Percentiles rank a stretch among this genome's conserved stretches.
Evolutionary conservation across 2,329 filamentous ascomycete species (phyloP).

Genomic region (Arthrobotrys entomopaga): DNA sequence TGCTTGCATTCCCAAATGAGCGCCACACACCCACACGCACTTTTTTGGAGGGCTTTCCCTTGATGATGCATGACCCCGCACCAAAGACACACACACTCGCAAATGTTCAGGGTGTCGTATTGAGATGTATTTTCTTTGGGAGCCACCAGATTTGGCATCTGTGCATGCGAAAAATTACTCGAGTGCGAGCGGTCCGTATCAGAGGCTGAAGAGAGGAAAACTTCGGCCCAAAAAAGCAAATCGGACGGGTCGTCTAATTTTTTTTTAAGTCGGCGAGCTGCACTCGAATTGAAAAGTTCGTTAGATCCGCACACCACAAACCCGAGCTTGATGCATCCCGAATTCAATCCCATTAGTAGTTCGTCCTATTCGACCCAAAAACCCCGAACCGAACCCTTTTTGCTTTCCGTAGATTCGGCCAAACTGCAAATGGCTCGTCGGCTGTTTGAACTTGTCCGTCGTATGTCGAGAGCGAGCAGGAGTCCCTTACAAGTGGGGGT

Average conservation of each 20-base stretch:
- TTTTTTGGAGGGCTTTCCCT: constrained; percentile 23
- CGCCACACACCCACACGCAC: constrained; percentile 39
- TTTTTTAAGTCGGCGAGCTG: constrained; percentile 52
- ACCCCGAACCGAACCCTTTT: constrained; percentile 48
- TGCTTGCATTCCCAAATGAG: constrained; percentile 44
- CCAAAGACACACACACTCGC: constrained; percentile 43
- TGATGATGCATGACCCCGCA: constrained; percentile 52
- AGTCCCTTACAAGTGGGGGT: constrained; percentile 39
- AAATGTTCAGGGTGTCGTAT: constrained; percentile 46
- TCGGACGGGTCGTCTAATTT: constrained; percentile 13
- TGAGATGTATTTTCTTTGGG: constrained; percentile 20
- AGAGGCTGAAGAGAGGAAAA: constrained; percentile 34
- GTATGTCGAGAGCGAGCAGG: constrained; percentile 4
- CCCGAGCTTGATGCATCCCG: constrained; percentile 35
- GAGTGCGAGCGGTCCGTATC: constrained; percentile 5
- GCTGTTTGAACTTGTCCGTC: constrained; percentile 46
- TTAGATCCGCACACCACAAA: constrained; percentile 32
- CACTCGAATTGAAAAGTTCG: constrained; percentile 31
- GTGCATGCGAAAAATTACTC: too few species aligned
- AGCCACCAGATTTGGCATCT: background rate
- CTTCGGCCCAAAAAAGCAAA: constrained; percentile 39
- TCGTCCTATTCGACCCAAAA: constrained; percentile 24
- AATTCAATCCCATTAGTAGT: constrained; percentile 15
- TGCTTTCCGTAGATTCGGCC: constrained; percentile 39
- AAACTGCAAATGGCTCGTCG: constrained; percentile 47